Evolutionary conservation across 2,329 filamentous ascomycete genomes (phyloP), one percentile per base, ranked within the genome.

Genomic region (Arthrobotrys iridis): DNA sequence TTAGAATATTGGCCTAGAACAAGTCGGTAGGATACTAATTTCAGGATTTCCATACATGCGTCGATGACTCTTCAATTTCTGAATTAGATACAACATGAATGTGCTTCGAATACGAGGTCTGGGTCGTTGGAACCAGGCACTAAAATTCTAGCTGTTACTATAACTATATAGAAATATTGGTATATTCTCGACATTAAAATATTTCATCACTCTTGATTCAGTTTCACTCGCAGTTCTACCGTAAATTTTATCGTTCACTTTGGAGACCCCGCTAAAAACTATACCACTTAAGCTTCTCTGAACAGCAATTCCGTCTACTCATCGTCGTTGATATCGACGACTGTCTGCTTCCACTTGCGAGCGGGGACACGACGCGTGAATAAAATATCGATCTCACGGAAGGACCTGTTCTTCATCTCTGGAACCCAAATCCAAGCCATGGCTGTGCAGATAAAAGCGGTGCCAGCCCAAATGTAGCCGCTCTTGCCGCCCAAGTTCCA

Each of bases 291-390:
- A 22, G 30, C 59, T 64, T 52, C 43, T 41, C 60, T 41, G 30
- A 50, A 52, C 45, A 64, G 43, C 20, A 64, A 41, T 41, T 64
- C 60, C 78, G 80, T 80, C 81, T 89, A 90, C 84, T 89, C 86
- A 81, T 90, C 87, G 79, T 88, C 88, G 20, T 86, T 80, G 64
- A 89, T 81, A 79, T 89, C 86, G 80, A 91, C 78, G 1, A 82
- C 82, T 0, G 86, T 88, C 81, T 86, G 80, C 81, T 84, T 86
- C 85, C 84, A 87, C 48, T 66, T 66, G 46, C 62, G 46, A 55
- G 62, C 46, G 22, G 62, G 62, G 33, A 66, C 62, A 45, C 62
- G 33, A 66, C 48, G 62, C 46, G 20, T 24, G 62, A 66, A 66
- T 48, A 66, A 57, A 46, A 57, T 57, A 57, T 66, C 62, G 46